Percentiles rank a stretch among this genome's conserved stretches.
These are phyloP conservation scores for Geoglossum cookeanum DNA, from an alignment of 2,329 filamentous ascomycete genomes.

Conservation along the genomic window DNA sequence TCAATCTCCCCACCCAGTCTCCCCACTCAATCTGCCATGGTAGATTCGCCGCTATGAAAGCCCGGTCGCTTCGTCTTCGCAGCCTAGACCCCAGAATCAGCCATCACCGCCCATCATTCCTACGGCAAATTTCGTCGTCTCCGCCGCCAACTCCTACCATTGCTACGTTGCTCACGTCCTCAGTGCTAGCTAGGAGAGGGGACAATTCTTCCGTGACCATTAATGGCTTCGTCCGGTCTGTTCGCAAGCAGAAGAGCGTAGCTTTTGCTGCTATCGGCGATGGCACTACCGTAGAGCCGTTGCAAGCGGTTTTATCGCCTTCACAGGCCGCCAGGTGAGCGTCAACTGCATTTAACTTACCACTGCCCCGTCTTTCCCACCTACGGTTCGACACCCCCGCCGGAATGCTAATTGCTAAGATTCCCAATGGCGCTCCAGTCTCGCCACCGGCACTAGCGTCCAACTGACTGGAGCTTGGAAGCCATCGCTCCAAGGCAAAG, in stretches of 20 bases:
- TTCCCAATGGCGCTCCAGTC: constrained; percentile 26
- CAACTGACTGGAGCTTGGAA: constrained; percentile 61
- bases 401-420: constrained; percentile 6
- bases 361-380: too few relatives aligned
- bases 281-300: constrained; percentile 57
- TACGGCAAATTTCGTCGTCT: not conserved
- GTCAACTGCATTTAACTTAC: too few relatives aligned
- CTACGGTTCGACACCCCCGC: constrained; percentile 9
- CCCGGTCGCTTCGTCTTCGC: not conserved
- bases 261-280: constrained; percentile 76
- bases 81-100: not conserved
- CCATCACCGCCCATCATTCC: not conserved
- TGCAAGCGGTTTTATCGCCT: constrained; percentile 67
- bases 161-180: not conserved
- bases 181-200: too few relatives aligned
- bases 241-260: constrained; percentile 67
- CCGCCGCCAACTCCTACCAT: not conserved
- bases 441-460: constrained; percentile 67
- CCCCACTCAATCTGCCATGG: not conserved
- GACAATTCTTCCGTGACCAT: constrained; percentile 29
- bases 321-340: constrained; percentile 53
- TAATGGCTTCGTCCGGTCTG: constrained; percentile 64
- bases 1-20: not conserved
- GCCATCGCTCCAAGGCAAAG: constrained; percentile 42
- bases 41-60: not conserved